These are phyloP conservation scores for Durusdinium trenchii DNA, from an alignment of 73 alveolate species.

Conservation along the genomic window DNA sequence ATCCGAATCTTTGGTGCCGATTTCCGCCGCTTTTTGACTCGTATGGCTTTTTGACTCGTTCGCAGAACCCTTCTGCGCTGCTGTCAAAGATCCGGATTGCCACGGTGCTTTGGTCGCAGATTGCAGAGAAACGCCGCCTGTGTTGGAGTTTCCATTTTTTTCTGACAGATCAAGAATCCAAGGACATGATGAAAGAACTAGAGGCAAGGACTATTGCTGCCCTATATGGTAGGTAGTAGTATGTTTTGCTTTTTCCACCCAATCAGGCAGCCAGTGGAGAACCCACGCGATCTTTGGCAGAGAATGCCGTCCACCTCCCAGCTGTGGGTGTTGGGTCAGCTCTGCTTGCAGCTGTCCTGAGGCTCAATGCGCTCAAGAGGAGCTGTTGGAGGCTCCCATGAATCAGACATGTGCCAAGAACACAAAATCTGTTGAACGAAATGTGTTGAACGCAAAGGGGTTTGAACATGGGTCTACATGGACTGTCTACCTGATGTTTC, in stretches of 20 bases:
- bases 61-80: background rate
- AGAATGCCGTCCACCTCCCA: background rate
- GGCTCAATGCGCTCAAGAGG: slow-evolving; percentile 33
- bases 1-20: no score
- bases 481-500: no score
- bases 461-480: no score
- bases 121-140: no score
- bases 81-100: background rate
- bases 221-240: no score
- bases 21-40: no score
- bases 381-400: slow-evolving; percentile 10
- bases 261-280: background rate
- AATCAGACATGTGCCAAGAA: no score
- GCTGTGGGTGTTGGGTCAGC: background rate
- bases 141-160: background rate
- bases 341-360: background rate
- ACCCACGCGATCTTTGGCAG: background rate
- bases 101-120: background rate
- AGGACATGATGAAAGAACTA: slow-evolving; percentile 26
- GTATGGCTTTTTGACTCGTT: background rate
- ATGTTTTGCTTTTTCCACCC: no score
- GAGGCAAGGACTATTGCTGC: no score
- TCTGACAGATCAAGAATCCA: background rate
- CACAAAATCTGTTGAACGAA: no score
- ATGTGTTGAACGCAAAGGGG: no score